phyloP scores from a whole-genome alignment of 805 yeast species.

The Cyberlindnera bimundalis region DNA sequence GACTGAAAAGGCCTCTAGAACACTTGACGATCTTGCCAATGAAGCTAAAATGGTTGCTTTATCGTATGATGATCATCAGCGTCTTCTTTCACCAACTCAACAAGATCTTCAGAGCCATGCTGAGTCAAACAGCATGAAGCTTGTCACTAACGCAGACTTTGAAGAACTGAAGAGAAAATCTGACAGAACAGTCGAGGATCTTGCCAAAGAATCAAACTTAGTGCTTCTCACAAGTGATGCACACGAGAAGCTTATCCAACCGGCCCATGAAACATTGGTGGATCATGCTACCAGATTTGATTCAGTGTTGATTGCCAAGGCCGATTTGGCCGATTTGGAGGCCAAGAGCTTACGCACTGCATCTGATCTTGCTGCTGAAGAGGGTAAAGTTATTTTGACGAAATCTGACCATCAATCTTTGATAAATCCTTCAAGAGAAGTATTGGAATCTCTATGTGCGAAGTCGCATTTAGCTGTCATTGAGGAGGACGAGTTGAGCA shows the following conservation, averaged over 20 bases:
- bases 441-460: conserved; percentile 7
- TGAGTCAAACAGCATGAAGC: conserved; percentile 6
- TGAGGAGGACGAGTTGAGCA: conserved; percentile 4
- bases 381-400: conserved; percentile 15
- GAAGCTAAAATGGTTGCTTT: conserved; percentile 16
- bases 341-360: conserved; percentile 17
- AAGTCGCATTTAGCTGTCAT: conserved; percentile 14
- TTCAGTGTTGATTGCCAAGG: conserved; percentile 8
- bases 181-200: conserved; percentile 14
- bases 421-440: conserved; percentile 17
- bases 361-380: conserved; percentile 22
- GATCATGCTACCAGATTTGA: conserved; percentile 11
- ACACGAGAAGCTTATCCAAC: conserved; percentile 15
- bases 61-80: conserved; percentile 15
- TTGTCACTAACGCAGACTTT: conserved; percentile 1
- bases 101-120: conserved; percentile 15
- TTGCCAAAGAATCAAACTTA: conserved; percentile 25
- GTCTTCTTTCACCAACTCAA: conserved; percentile 13
- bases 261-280: conserved; percentile 9
- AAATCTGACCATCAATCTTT: conserved; percentile 17
- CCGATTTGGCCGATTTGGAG: conserved; percentile 11
- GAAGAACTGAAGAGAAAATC: conserved; percentile 6
- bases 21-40: conserved; percentile 24
- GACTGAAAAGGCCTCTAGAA: conserved; percentile 17
- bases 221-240: conserved; percentile 26